Percentiles rank a stretch among this genome's conserved stretches.
Evolutionary conservation across 202 grass and related monocot genomes (phyloP).

Genomic region (Hordeum pubiflorum): DNA sequence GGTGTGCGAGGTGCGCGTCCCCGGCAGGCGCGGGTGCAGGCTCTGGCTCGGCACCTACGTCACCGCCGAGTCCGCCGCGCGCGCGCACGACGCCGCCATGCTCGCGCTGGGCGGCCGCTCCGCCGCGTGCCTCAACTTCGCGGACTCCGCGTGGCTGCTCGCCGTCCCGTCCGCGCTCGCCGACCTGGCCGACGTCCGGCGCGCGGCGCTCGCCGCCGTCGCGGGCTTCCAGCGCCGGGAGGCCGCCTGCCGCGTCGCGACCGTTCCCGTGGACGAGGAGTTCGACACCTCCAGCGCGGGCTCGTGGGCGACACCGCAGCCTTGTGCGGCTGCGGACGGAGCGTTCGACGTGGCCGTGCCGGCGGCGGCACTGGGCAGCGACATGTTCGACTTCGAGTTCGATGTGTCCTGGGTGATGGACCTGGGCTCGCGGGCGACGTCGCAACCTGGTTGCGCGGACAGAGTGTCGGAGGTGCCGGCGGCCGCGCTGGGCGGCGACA

Average conservation of each 20-base stretch:
- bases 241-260: no score
- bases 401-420: conserved; percentile 29
- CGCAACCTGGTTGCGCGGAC: background rate
- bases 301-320: background rate
- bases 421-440: background rate
- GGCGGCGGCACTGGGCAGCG: background rate
- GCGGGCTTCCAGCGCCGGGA: conserved; percentile 30
- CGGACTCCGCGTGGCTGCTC: conserved; percentile 58
- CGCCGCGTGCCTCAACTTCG: conserved; percentile 48
- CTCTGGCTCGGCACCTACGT: conserved; percentile 74
- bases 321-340: no score
- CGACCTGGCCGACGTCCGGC: conserved; percentile 29
- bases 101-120: conserved; percentile 34
- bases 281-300: background rate
- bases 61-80: conserved; percentile 56
- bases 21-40: conserved; percentile 31
- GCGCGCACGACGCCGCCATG: conserved; percentile 67
- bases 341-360: background rate
- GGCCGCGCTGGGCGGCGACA: background rate
- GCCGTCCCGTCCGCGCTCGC: conserved; percentile 25
- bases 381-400: conserved; percentile 21
- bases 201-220: conserved; percentile 35
- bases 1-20: conserved; percentile 82
- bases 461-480: background rate
- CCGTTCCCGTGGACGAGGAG: background rate